phyloP scores from a whole-genome alignment of 345 rosid genomes.

The Salix exigua region DNA sequence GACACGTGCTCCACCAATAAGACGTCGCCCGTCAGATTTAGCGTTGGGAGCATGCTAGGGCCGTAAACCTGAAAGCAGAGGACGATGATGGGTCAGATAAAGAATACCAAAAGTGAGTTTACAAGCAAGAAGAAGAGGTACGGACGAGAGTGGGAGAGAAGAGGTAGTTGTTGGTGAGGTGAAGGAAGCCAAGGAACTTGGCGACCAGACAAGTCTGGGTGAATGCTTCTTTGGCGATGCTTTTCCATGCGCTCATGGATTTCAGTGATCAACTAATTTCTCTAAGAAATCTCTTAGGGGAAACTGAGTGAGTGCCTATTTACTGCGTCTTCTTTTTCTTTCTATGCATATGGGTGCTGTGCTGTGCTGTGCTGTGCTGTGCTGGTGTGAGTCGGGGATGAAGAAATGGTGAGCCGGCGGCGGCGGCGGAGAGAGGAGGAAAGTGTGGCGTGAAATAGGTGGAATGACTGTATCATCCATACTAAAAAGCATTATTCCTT shows the following conservation, averaged over 20 bases:
- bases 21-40: conserved; percentile 66
- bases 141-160: conserved; percentile 37
- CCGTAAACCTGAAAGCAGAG: conserved; percentile 55
- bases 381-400: too few species aligned
- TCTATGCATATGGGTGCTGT: too few species aligned
- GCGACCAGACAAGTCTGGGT: conserved; percentile 15
- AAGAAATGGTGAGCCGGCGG: too few species aligned
- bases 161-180: conserved; percentile 45
- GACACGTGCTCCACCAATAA: conserved; percentile 59
- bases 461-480: too few species aligned
- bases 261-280: background rate
- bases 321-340: too few species aligned
- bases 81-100: background rate
- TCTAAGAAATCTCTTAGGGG: background rate
- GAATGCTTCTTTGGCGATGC: conserved; percentile 21
- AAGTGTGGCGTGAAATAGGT: too few species aligned
- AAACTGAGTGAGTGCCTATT: background rate
- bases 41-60: conserved; percentile 81
- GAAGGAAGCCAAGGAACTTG: conserved; percentile 44
- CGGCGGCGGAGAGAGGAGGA: too few species aligned
- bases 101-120: background rate
- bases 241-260: conserved; percentile 6
- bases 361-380: too few species aligned
- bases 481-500: too few species aligned
- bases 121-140: background rate